Evolutionary conservation across 352 stramenopile genomes (phyloP), one percentile per base, ranked within the genome.

Genomic region (Phytophthora melonis): DNA sequence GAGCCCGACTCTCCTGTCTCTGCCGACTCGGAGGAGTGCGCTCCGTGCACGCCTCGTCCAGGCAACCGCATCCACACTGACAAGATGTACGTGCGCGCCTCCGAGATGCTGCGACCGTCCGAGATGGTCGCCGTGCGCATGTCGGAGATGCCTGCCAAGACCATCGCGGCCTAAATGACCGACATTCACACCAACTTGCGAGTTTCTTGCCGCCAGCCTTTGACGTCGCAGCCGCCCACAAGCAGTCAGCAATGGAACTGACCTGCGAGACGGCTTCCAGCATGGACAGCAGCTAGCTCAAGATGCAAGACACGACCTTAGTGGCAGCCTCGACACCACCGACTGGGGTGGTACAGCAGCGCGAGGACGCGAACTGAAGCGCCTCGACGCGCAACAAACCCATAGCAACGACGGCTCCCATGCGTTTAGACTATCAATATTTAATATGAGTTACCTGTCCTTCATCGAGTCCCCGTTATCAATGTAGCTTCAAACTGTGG

Each of bases 231-330:
- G 64, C 66, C 57, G n/a, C 2, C 47, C 27, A 43, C 18, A 66
- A 65, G 39, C 27, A 80, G 65, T 56, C 66, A 82, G 75, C 71
- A 75, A 72, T 27, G 75, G 75, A 79, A 79, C 71, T 84, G 74
- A 72, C 32, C 55, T 79, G 66, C 41, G 57, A 63, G 59, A 60
- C 74, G 61, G 41, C 10, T 32, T 13, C 19, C 25, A 55, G 54
- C 6, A 67, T 3, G 13, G 36, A 45, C 53, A 68, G 11, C 55
- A 59, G 43, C 55, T 47, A 8, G n/a, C 18, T 49, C 25, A 67
- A 30, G 50, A 49, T 49, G 41, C 41, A 49, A 49, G 41, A 49
- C 41, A 49, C 41, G 41, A 49, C 47, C 36, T 45, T 14, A 27
- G 43, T 23, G 45, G 59, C 32, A 65, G 50, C 39, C 34, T 45